Conservation (phyloP, 2,329 filamentous ascomycete genomes). For the Aspergillus flavus region DNA sequence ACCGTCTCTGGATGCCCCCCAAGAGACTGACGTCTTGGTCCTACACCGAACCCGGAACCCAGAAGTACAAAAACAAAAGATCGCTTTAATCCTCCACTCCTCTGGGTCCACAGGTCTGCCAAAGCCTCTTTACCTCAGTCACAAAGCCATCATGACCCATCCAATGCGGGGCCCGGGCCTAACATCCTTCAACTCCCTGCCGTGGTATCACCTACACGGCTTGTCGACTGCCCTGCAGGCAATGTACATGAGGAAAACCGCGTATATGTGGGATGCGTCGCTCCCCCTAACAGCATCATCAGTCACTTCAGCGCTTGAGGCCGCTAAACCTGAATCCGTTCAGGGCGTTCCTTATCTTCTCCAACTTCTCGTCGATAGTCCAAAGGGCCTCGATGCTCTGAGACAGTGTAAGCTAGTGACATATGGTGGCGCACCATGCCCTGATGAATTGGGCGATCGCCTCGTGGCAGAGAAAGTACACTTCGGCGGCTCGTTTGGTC, state of each 20-base stretch:
- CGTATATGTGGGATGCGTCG: conserved; percentile 45
- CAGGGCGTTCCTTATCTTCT: conserved; percentile 48
- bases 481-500: conserved; percentile 45
- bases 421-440: conserved; percentile 45
- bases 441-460: conserved; percentile 46
- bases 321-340: conserved; percentile 42
- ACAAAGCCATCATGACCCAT: conserved; percentile 42
- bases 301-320: conserved; percentile 39
- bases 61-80: conserved; percentile 32
- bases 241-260: conserved; percentile 48
- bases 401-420: conserved; percentile 44
- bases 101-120: conserved; percentile 53
- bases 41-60: conserved; percentile 23
- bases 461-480: conserved; percentile 41
- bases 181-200: conserved; percentile 47
- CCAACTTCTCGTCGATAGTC: conserved; percentile 42
- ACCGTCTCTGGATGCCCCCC: conserved; percentile 5
- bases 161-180: conserved; percentile 40
- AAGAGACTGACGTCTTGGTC: conserved; percentile 18
- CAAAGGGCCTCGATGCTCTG: conserved; percentile 39
- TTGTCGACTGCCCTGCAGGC: conserved; percentile 46
- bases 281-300: conserved; percentile 43
- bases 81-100: conserved; percentile 50
- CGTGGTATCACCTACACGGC: conserved; percentile 50
- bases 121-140: conserved; percentile 49